Conservation (phyloP, 2,329 filamentous ascomycete genomes). For the Aureobasidium sp. region DNA sequence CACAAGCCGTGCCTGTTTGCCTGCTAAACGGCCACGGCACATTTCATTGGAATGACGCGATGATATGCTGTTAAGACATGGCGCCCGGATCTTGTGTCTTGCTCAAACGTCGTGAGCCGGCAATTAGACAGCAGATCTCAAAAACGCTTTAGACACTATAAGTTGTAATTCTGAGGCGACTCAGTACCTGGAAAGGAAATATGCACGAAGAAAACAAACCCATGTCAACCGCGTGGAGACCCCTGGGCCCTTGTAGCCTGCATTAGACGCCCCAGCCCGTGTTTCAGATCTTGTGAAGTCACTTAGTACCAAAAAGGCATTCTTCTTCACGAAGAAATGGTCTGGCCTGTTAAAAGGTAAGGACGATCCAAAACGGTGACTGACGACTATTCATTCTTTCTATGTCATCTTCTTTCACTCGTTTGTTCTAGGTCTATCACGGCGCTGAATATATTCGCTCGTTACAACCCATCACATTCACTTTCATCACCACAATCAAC, state of each 20-base stretch:
- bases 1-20: background rate
- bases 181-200: background rate
- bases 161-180: background rate
- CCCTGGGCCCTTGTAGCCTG: constrained; percentile 4
- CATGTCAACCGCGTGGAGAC: background rate
- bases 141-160: background rate
- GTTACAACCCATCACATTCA: background rate
- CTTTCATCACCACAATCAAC: background rate
- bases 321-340: background rate
- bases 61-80: background rate
- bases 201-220: background rate
- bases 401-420: background rate
- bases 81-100: background rate
- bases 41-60: constrained; percentile 1
- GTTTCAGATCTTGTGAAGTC: background rate
- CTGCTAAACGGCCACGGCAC: background rate
- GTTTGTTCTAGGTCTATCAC: background rate
- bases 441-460: background rate
- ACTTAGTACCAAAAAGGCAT: background rate
- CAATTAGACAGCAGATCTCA: background rate
- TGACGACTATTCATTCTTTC: background rate
- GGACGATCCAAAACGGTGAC: background rate
- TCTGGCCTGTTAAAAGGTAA: background rate
- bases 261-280: constrained; percentile 7
- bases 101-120: background rate